Evolutionary conservation across 257 asterid genomes (phyloP).

Genomic region (Solanum acaule): DNA sequence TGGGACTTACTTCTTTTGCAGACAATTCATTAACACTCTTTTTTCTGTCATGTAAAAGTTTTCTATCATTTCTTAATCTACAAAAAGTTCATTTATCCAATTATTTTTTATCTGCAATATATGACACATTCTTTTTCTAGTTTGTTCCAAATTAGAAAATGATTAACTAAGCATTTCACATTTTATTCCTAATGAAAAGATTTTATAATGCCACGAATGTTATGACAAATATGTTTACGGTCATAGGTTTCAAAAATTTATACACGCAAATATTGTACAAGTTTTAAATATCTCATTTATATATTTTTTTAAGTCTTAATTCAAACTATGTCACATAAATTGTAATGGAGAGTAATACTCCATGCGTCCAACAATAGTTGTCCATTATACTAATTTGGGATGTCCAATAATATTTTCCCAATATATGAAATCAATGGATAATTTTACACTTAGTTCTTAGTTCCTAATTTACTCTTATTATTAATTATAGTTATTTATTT

Average conservation of each 20-base stretch:
- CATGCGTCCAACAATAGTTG: no score
- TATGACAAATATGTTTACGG: not conserved
- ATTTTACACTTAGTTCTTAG: not conserved
- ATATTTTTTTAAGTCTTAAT: not conserved
- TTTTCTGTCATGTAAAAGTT: not conserved
- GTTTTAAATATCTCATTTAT: not conserved
- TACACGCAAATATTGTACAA: not conserved
- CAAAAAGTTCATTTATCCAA: not conserved
- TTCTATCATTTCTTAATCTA: not conserved
- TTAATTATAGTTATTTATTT: no score
- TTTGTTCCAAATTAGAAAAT: not conserved
- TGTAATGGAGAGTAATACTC: not conserved
- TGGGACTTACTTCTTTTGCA: not conserved
- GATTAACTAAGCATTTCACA: not conserved
- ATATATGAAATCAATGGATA: not conserved
- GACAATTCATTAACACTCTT: not conserved
- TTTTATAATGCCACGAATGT: not conserved
- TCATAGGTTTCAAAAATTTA: not conserved
- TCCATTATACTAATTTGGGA: rapidly evolving
- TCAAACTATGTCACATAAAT: not conserved
- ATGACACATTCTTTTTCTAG: not conserved
- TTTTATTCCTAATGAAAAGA: not conserved
- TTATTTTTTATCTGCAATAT: not conserved
- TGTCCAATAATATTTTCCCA: not conserved
- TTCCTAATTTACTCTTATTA: no score